phyloP scores from a whole-genome alignment of 1,139 yeast species.

The Yamadazyma oceani region DNA sequence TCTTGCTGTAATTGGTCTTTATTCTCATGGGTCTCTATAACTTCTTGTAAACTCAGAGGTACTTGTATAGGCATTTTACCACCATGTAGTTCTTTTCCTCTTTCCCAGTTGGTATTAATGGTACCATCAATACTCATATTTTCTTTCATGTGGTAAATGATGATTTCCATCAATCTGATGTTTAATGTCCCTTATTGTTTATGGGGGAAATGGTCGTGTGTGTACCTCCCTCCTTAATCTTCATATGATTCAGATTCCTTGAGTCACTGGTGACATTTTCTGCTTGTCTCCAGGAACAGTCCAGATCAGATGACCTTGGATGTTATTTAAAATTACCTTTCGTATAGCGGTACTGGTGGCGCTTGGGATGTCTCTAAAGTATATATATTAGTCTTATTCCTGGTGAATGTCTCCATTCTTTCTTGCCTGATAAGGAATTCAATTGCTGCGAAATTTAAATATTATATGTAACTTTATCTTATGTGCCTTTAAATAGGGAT shows the following conservation, averaged over 20 bases:
- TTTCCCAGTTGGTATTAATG: conserved; percentile 7
- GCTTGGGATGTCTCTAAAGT: no score
- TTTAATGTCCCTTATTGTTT: no score
- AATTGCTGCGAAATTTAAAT: no score
- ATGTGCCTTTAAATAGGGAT: no score
- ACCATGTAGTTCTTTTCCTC: conserved; percentile 9
- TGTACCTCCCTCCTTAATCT: neutral
- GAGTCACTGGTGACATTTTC: neutral
- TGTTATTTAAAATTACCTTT: no score
- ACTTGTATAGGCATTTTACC: conserved; percentile 3
- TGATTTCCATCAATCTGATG: no score
- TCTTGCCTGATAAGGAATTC: no score
- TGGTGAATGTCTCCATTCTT: no score
- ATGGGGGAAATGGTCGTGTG: neutral
- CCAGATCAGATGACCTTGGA: no score
- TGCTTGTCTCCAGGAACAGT: conserved; percentile 1
- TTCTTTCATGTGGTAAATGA: neutral
- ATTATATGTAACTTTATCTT: no score
- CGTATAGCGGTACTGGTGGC: no score
- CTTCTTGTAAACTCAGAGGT: conserved; percentile 14
- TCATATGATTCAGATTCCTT: conserved; percentile 1
- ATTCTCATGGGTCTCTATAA: conserved; percentile 17
- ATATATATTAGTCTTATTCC: no score
- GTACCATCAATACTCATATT: conserved; percentile 10
- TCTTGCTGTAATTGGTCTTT: conserved; percentile 21